Percentiles rank a stretch among this genome's conserved stretches.
Conservation (phyloP, 768 basidiomycete species). For the Cyclocybe aegerita region DNA sequence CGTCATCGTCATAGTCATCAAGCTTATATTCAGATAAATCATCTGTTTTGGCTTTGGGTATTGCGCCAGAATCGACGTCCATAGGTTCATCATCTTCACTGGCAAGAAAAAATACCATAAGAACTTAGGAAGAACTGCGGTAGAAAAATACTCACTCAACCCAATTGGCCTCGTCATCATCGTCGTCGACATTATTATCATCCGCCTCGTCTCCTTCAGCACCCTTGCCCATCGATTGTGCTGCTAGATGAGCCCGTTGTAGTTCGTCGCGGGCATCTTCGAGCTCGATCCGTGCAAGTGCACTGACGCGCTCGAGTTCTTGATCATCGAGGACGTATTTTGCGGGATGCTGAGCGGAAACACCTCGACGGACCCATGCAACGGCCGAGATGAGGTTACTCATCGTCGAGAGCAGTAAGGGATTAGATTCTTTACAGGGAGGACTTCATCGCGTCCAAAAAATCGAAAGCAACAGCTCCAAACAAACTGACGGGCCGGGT, state of each 20-base stretch:
- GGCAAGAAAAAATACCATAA: conserved; percentile 15
- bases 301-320: conserved; percentile 87
- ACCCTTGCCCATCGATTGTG: conserved; percentile 66
- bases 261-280: conserved; percentile 89
- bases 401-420: conserved; percentile 36
- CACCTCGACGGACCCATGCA: conserved; percentile 82
- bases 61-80: conserved; percentile 50
- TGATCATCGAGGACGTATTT: conserved; percentile 90
- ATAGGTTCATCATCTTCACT: conserved; percentile 53
- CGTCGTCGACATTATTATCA: conserved; percentile 43
- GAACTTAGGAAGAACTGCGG: conserved; percentile 4
- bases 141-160: conserved; percentile 72
- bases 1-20: conserved; percentile 90
- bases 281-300: conserved; percentile 82
- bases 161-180: conserved; percentile 64
- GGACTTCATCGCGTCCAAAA: background rate
- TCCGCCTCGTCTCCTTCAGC: conserved; percentile 68
- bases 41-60: conserved; percentile 41
- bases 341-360: conserved; percentile 68
- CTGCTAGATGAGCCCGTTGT: conserved; percentile 76
- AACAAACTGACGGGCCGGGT: no score
- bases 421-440: background rate
- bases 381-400: conserved; percentile 75
- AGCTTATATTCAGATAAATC: conserved; percentile 87
- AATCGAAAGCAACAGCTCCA: background rate